Conservation (phyloP, 1,284 basidiomycete genomes). For the Jaminaea rosea region DNA sequence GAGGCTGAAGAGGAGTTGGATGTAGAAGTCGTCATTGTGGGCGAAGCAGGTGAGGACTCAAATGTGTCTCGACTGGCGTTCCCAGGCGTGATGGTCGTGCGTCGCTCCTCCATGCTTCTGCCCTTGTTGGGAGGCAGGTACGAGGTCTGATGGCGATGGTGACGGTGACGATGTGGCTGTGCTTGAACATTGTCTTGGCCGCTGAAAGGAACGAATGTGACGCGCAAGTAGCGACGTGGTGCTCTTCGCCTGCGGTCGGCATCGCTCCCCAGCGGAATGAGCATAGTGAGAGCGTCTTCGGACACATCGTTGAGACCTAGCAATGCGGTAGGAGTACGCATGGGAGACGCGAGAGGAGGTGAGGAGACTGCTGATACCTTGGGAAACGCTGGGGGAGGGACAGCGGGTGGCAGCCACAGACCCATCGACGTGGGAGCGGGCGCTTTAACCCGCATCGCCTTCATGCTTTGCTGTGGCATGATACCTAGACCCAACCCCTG, state of each 20-base stretch:
- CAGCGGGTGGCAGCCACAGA: not conserved
- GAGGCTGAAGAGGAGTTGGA: too few species aligned
- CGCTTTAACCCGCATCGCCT: not conserved
- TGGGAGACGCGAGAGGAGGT: not conserved
- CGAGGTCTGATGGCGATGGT: too few species aligned
- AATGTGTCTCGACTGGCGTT: too few species aligned
- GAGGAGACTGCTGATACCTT: not conserved
- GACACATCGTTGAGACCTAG: conserved; percentile 24
- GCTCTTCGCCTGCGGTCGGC: not conserved
- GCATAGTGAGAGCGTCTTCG: conserved; percentile 26
- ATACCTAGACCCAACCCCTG: conserved; percentile 12
- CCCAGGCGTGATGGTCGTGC: too few species aligned
- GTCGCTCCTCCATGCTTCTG: too few species aligned
- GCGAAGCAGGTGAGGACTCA: too few species aligned
- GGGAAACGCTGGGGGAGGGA: not conserved
- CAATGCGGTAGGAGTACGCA: conserved; percentile 1
- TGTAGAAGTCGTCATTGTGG: too few species aligned
- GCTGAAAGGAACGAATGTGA: conserved; percentile 4
- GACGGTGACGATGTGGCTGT: too few species aligned
- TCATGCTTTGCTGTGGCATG: too few species aligned
- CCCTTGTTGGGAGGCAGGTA: too few species aligned
- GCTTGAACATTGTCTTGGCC: not conserved
- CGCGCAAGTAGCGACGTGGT: conserved; percentile 1
- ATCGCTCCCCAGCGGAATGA: conserved; percentile 22
- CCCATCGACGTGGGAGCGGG: not conserved